Percentiles rank a stretch among this genome's conserved stretches.
Conservation (phyloP, 129 eudicot species). For the Sambucus nigra region DNA sequence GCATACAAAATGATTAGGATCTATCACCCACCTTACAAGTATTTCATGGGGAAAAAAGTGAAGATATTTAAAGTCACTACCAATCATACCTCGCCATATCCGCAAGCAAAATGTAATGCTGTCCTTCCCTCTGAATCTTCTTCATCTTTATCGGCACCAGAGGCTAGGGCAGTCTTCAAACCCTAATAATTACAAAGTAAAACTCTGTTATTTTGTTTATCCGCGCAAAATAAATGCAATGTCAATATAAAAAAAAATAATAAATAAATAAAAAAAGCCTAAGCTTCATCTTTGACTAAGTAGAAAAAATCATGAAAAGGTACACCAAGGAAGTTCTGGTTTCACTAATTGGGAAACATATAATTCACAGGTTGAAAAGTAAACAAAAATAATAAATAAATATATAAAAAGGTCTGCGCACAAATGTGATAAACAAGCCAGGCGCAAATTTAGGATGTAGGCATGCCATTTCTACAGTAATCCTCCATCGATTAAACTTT, state of each 20-base stretch:
- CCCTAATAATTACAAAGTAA: conserved; percentile 39
- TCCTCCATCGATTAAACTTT: no score
- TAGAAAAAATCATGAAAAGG: neutral
- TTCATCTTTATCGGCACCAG: conserved; percentile 87
- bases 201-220: neutral
- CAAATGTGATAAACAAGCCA: no score
- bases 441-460: no score
- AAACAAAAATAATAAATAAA: no score
- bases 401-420: no score
- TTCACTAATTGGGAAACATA: neutral
- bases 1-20: no score
- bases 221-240: neutral
- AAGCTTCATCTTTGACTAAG: neutral
- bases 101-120: conserved; percentile 97
- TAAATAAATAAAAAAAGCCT: no score
- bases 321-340: neutral
- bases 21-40: no score
- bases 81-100: conserved; percentile 83
- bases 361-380: neutral
- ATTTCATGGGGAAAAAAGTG: neutral
- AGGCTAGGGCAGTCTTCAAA: conserved; percentile 61
- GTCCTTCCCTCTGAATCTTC: conserved; percentile 98
- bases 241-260: neutral
- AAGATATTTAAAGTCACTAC: neutral
- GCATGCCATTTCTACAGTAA: no score